A percentile compares a stretch with the other conserved stretches of the same genome.
phyloP scores from a whole-genome alignment of 2,329 filamentous ascomycete species.

The Xylariaceae sp. region DNA sequence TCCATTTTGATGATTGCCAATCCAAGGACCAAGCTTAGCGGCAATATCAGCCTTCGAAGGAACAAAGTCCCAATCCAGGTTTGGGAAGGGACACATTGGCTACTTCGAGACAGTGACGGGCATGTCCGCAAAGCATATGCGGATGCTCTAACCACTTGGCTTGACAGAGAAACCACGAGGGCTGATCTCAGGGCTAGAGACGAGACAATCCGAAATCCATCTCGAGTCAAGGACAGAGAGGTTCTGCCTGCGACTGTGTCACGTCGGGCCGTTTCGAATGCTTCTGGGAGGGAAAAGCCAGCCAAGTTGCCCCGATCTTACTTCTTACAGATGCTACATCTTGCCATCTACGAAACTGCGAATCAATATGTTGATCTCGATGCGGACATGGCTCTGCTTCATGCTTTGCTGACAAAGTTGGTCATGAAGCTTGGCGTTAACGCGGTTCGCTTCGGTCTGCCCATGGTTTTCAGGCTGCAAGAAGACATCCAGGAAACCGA shows the following conservation, averaged over 20 bases:
- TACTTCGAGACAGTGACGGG: slow-evolving; percentile 74
- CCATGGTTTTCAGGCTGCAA: slow-evolving; percentile 86
- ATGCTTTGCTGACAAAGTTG: slow-evolving; percentile 72
- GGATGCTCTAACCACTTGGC: slow-evolving; percentile 79
- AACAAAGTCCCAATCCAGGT: slow-evolving; percentile 74
- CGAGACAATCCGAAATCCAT: slow-evolving; percentile 46
- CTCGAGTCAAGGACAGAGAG: slow-evolving; percentile 40
- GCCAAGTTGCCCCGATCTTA: slow-evolving; percentile 54
- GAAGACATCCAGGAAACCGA: slow-evolving; percentile 71
- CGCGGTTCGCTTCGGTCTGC: slow-evolving; percentile 70
- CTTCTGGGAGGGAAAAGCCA: slow-evolving; percentile 58
- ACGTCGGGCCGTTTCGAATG: slow-evolving; percentile 65
- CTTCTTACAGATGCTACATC: slow-evolving; percentile 77
- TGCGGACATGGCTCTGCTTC: slow-evolving; percentile 70
- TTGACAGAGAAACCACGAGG: slow-evolving; percentile 71
- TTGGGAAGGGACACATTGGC: slow-evolving; percentile 97
- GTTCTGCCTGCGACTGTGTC: slow-evolving; percentile 40
- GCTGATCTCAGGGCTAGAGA: slow-evolving; percentile 61
- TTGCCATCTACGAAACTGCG: slow-evolving; percentile 85
- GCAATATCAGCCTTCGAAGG: slow-evolving; percentile 62
- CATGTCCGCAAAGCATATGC: slow-evolving; percentile 80
- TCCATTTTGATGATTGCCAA: slow-evolving; percentile 81
- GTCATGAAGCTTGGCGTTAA: slow-evolving; percentile 78
- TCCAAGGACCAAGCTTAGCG: slow-evolving; percentile 53
- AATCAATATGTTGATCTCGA: slow-evolving; percentile 69